A percentile compares a stretch with the other conserved stretches of the same genome.
Evolutionary conservation across 1,284 basidiomycete genomes (phyloP).

Genomic region (Trametes pubescens): DNA sequence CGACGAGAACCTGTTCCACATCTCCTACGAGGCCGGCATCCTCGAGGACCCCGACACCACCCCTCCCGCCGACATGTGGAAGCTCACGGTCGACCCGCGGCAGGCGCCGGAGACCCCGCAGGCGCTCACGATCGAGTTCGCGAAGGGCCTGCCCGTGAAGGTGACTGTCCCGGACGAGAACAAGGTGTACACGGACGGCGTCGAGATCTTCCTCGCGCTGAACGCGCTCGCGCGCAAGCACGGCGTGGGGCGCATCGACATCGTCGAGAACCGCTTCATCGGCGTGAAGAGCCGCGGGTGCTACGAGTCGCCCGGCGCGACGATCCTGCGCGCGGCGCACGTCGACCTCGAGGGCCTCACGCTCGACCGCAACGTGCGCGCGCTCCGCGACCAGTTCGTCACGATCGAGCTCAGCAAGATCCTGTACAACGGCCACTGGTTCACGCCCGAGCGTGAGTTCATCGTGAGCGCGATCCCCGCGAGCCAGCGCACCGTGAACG

Average conservation of each 20-base stretch:
- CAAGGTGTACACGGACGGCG: constrained; percentile 86
- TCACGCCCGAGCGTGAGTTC: constrained; percentile 98
- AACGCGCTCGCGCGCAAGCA: constrained; percentile 95
- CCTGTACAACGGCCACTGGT: constrained; percentile 97
- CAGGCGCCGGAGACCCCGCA: constrained; percentile 86
- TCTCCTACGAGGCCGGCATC: constrained; percentile 99
- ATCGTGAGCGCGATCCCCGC: constrained; percentile 89
- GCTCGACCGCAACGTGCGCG: constrained; percentile 96
- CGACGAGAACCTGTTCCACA: constrained; percentile 99
- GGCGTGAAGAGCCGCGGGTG: constrained; percentile 99
- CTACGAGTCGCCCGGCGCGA: constrained; percentile 97
- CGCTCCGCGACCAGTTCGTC: constrained; percentile 94
- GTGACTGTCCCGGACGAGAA: constrained; percentile 63
- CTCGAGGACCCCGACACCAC: constrained; percentile 97
- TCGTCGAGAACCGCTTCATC: constrained; percentile 99
- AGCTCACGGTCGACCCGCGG: constrained; percentile 89
- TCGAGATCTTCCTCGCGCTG: constrained; percentile 93
- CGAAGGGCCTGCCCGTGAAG: constrained; percentile 86
- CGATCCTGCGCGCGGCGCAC: constrained; percentile 95
- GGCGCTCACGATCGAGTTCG: constrained; percentile 86
- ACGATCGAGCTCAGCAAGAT: constrained; percentile 92
- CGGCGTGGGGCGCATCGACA: constrained; percentile 96
- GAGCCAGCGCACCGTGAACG: constrained; percentile 97
- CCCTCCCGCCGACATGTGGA: constrained; percentile 99
- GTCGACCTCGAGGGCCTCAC: constrained; percentile 98